phyloP scores from a whole-genome alignment of 768 basidiomycete species.

The Phaeolepiota aurea region DNA sequence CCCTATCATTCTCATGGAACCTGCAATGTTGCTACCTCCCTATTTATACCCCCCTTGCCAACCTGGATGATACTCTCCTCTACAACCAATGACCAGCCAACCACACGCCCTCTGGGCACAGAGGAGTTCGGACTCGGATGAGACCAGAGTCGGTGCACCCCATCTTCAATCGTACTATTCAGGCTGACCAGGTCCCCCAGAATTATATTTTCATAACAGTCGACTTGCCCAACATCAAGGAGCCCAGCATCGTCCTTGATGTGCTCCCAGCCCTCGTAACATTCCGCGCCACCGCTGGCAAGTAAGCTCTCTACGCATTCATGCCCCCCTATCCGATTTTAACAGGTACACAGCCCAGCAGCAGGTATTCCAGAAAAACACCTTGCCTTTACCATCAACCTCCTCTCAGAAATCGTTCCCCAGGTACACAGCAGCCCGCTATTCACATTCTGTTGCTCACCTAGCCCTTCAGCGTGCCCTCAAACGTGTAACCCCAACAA shows the following conservation, averaged over 20 bases:
- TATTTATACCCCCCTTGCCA: too few species aligned
- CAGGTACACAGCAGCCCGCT: background rate
- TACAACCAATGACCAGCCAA: background rate
- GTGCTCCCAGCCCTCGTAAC: background rate
- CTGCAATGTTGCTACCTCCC: too few species aligned
- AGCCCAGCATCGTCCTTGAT: background rate
- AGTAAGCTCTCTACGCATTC: too few species aligned
- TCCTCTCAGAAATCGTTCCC: background rate
- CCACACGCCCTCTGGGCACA: background rate
- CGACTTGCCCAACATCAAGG: background rate
- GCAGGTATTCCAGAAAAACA: background rate
- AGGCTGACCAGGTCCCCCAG: too few species aligned
- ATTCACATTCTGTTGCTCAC: background rate
- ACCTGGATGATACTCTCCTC: too few species aligned
- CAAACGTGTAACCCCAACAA: background rate
- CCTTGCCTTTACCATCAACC: background rate
- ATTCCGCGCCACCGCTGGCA: background rate
- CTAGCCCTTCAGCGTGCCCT: background rate
- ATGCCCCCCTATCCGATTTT: too few species aligned
- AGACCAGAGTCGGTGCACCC: background rate
- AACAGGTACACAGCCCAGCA: background rate
- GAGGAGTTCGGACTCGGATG: background rate
- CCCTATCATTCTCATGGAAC: too few species aligned
- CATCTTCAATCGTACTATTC: too few species aligned
- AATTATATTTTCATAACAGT: background rate